phyloP scores from a whole-genome alignment of 306 rosid genomes.

The Myrica gale region DNA sequence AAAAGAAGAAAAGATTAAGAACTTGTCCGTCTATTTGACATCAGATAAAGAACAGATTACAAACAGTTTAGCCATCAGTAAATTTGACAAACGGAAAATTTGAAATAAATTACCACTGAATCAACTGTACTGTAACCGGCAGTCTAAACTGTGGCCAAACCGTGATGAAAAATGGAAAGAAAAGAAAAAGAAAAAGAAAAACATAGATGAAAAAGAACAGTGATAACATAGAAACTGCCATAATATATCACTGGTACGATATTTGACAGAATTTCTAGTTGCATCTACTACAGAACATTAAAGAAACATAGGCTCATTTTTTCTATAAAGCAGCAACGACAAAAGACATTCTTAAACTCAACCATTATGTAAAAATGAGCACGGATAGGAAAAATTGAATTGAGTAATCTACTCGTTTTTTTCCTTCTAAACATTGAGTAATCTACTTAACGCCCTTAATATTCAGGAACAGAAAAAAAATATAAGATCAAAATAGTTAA shows the following conservation, averaged over 20 bases:
- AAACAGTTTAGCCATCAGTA: background rate
- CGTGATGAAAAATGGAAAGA: background rate
- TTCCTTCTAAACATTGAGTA: background rate
- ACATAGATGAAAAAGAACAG: background rate
- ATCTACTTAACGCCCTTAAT: background rate
- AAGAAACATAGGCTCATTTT: background rate
- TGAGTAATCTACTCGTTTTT: too few species aligned
- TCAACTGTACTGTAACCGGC: background rate
- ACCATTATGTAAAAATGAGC: background rate
- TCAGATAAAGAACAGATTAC: too few species aligned
- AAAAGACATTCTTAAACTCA: background rate
- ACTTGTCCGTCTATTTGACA: background rate
- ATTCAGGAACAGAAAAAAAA: background rate
- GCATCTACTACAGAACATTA: background rate
- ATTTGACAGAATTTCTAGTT: background rate
- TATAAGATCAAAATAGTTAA: background rate
- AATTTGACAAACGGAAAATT: background rate
- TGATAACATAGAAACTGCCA: too few species aligned
- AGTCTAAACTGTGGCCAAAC: background rate
- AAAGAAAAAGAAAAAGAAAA: background rate
- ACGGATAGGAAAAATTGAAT: too few species aligned
- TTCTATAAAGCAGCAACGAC: background rate
- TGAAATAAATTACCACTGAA: background rate
- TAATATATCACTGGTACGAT: too few species aligned
- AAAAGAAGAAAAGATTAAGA: background rate